These are phyloP conservation scores for Medicago arabica DNA, from an alignment of 306 rosid genomes.

Conservation along the genomic window DNA sequence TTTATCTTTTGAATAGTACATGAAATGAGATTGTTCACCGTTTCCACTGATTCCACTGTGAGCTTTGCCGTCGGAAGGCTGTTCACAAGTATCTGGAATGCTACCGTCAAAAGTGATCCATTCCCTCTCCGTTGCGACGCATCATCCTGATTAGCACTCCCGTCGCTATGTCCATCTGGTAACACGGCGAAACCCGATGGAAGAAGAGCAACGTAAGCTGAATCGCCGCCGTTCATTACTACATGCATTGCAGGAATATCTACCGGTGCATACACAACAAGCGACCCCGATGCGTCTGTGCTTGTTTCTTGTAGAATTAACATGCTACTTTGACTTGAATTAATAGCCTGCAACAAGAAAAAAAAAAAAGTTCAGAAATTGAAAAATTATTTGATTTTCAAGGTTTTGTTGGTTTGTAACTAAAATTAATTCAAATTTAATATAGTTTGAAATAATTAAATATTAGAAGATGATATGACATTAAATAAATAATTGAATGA, in stretches of 20 bases:
- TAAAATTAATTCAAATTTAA: no score
- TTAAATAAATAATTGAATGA: no score
- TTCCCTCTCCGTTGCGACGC: slow-evolving; percentile 43
- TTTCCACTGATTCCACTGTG: slow-evolving; percentile 94
- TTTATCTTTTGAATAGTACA: slow-evolving; percentile 94
- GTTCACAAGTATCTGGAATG: slow-evolving; percentile 89
- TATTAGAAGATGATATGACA: no score
- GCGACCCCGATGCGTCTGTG: slow-evolving; percentile 85
- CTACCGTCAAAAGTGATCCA: slow-evolving; percentile 86
- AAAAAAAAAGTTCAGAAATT: background rate
- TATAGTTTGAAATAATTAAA: no score
- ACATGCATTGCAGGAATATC: slow-evolving; percentile 96
- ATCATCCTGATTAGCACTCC: background rate
- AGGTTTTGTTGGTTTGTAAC: no score
- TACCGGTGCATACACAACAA: slow-evolving; percentile 97
- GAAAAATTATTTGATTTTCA: no score
- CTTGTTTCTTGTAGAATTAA: slow-evolving; percentile 87
- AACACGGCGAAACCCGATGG: slow-evolving; percentile 86
- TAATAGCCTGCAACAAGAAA: slow-evolving; percentile 58
- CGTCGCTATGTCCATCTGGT: slow-evolving; percentile 57
- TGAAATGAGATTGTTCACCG: slow-evolving; percentile 86
- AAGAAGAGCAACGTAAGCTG: slow-evolving; percentile 87
- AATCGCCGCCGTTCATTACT: slow-evolving; percentile 94
- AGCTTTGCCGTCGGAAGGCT: slow-evolving; percentile 89
- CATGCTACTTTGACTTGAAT: slow-evolving; percentile 93